Evolutionary conservation across 129 eudicot species (phyloP).

Genomic region (Pseudognaphalium luteoalbum): DNA sequence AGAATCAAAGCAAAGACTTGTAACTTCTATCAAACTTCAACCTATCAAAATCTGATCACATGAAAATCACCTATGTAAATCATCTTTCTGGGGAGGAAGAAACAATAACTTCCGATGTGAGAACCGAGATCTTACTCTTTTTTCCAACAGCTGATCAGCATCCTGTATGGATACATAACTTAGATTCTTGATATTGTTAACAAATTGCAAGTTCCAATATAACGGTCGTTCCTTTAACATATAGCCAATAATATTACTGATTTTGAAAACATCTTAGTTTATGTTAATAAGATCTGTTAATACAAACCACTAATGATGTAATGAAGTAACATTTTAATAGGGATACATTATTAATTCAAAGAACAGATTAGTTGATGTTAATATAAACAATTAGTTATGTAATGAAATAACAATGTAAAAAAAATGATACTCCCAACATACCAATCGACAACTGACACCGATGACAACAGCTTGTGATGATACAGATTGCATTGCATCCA

Average conservation of each 20-base stretch:
- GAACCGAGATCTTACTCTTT: constrained; percentile 94
- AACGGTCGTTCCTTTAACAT: neutral
- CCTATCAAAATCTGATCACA: constrained; percentile 5
- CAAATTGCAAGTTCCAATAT: neutral
- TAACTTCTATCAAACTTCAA: constrained; percentile 8
- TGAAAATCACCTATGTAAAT: constrained; percentile 57
- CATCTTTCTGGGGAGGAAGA: constrained; percentile 85
- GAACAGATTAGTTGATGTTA: neutral
- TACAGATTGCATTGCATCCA: constrained; percentile 98
- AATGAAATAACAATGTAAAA: neutral
- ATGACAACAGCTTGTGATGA: constrained; percentile 91
- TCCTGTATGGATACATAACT: constrained; percentile 52
- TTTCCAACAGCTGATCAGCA: constrained; percentile 97
- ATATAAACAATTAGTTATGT: neutral
- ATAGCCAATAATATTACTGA: neutral
- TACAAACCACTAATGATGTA: neutral
- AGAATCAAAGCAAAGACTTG: constrained; percentile 13
- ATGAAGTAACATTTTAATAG: neutral
- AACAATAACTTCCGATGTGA: constrained; percentile 90
- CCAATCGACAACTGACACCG: constrained; percentile 92
- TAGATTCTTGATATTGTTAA: neutral
- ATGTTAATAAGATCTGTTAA: neutral
- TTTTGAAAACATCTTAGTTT: neutral
- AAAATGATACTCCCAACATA: constrained; percentile 32
- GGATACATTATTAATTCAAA: too few species aligned